These are phyloP conservation scores for Phalaenopsis aphrodite DNA, from an alignment of 106 monocot species.

Conservation along the genomic window DNA sequence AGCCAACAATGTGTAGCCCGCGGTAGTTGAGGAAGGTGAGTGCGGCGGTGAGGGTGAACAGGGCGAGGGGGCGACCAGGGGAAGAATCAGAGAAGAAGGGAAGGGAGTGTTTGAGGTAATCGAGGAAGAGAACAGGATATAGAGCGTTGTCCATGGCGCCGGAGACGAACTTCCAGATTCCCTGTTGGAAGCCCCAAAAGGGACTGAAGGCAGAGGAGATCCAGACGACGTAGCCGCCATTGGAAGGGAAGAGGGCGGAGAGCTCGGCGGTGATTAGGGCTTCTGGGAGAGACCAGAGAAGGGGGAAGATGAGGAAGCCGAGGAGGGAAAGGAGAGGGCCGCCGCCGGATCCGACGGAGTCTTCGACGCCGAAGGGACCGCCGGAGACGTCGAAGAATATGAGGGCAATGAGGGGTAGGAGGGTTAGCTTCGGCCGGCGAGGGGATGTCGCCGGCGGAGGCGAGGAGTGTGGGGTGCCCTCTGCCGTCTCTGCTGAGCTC, in stretches of 20 bases:
- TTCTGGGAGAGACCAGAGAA: slow-evolving; percentile 83
- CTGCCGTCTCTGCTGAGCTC: slow-evolving; percentile 1
- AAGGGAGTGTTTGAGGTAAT: slow-evolving; percentile 42
- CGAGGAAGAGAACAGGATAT: slow-evolving; percentile 87
- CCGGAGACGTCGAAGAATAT: slow-evolving; percentile 95
- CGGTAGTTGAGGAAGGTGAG: slow-evolving; percentile 86
- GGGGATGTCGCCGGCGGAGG: background rate
- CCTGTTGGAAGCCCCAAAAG: slow-evolving; percentile 64
- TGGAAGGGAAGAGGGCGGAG: slow-evolving; percentile 50
- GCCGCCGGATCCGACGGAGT: slow-evolving; percentile 66
- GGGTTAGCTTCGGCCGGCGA: slow-evolving; percentile 28
- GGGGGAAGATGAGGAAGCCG: slow-evolving; percentile 73
- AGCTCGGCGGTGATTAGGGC: slow-evolving; percentile 88
- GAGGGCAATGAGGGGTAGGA: slow-evolving; percentile 74
- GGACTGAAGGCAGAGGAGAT: slow-evolving; percentile 57
- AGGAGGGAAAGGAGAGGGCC: slow-evolving; percentile 67
- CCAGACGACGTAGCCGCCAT: slow-evolving; percentile 84
- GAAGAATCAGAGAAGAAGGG: slow-evolving; percentile 16
- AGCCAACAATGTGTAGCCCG: slow-evolving; percentile 77
- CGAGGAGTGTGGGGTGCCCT: background rate
- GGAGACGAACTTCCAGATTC: slow-evolving; percentile 65
- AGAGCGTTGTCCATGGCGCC: slow-evolving; percentile 83
- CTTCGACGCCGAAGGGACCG: slow-evolving; percentile 86
- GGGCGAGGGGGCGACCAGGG: slow-evolving; percentile 18
- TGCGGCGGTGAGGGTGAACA: slow-evolving; percentile 36